Evolutionary conservation across 345 rosid genomes (phyloP), one percentile per base, ranked within the genome.

Genomic region (Reutealis trisperma): DNA sequence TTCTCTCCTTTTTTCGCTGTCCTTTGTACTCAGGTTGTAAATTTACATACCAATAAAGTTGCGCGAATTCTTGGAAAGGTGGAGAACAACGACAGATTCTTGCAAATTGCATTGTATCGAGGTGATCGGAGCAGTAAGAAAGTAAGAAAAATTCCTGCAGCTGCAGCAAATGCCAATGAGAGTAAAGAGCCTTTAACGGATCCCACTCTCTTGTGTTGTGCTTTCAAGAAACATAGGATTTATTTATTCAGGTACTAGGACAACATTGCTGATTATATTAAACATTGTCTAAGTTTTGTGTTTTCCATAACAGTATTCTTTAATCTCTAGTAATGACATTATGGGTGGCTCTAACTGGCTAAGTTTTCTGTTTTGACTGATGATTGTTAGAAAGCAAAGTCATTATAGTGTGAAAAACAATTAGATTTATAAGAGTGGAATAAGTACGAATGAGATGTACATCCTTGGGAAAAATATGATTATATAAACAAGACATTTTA

Each of bases 171-270:
- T 87, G 98, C 66, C 52, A 96, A 92, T 80, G 98, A 96, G 87
- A 96, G 88, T 91, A 93, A 93, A 85, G 99, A 96, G 77, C 97
- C 97, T 72, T 81, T 92, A 64, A 85, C 88, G 14, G 98, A 96
- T 84, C 98, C 98, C 12, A 92, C 98, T 52, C 92, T 93, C 74
- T 75, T 93, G 71, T 90, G 93, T 30, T 96, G 97, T 65, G 97
- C 99, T 84, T 93, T 96, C 86, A 96, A 93, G 90, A 96, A 91
- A 76, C 92, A 92, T 72, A 88, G 99, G 79, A 91, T 96, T 82
- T 96, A 90, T 87, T 83, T 93, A 79, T 96, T 92, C 93, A 96
- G 99, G 97, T 93, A 80, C 11, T 18, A 44, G 7, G 24, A n/a
- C 66, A 27, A 21, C 22, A 75, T 63, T 44, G 41, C 59, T 49